phyloP scores from a whole-genome alignment of 164 flowering plant species.

The Stephania japonica region DNA sequence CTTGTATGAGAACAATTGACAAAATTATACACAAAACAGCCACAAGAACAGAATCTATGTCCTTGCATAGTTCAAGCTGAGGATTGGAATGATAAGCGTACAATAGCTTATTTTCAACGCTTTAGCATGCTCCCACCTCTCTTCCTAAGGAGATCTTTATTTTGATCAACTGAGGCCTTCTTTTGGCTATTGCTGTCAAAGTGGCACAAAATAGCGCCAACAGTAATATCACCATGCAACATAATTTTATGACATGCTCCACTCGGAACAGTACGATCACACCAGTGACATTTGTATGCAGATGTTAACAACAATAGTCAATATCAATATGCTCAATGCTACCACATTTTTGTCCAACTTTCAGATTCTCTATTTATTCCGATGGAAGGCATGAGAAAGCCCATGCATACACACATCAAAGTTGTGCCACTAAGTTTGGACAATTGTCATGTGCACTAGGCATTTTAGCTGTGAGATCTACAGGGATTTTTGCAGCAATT shows the following conservation, averaged over 20 bases:
- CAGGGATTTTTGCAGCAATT: neutral
- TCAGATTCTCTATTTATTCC: no score
- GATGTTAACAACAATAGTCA: neutral
- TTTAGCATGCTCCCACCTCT: neutral
- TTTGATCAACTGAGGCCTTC: neutral
- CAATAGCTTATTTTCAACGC: neutral
- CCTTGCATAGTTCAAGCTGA: neutral
- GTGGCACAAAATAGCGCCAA: neutral
- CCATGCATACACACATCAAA: no score
- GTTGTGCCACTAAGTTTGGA: no score
- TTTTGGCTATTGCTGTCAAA: neutral
- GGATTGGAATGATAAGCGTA: no score
- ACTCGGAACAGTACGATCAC: neutral
- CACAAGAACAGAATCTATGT: neutral
- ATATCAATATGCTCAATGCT: no score
- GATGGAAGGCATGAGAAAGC: no score
- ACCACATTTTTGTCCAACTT: no score
- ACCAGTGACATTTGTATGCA: neutral
- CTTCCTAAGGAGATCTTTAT: neutral
- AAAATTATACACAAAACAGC: neutral
- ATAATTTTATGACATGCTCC: neutral
- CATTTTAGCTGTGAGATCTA: neutral
- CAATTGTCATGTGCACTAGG: no score
- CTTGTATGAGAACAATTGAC: neutral
- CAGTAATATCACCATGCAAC: neutral